Evolutionary conservation across 164 flowering plant genomes (phyloP).

Genomic region (Buxus sempervirens): DNA sequence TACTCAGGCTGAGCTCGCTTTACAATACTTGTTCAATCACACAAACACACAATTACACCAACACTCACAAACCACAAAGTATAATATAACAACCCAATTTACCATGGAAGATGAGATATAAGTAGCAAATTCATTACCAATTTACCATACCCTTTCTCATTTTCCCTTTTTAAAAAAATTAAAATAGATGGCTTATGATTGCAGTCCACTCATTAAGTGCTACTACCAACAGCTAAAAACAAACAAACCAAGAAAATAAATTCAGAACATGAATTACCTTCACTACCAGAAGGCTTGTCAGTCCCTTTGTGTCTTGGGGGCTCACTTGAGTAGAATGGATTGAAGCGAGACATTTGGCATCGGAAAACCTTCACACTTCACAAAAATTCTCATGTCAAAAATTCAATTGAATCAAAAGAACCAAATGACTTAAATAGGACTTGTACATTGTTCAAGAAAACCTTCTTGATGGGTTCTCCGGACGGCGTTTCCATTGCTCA

Average conservation of each 20-base stretch:
- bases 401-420: background rate
- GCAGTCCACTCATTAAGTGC: no score
- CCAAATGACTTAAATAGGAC: background rate
- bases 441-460: slow-evolving; percentile 16
- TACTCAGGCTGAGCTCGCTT: background rate
- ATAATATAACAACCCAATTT: background rate
- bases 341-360: slow-evolving; percentile 63
- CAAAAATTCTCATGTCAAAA: slow-evolving; percentile 24
- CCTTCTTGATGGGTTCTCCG: slow-evolving; percentile 65
- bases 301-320: slow-evolving; percentile 51
- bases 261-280: slow-evolving; percentile 42
- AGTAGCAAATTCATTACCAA: background rate
- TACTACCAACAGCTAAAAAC: background rate
- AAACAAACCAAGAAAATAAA: background rate
- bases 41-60: no score
- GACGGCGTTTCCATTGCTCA: slow-evolving; percentile 68
- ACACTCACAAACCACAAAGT: no score
- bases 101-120: background rate
- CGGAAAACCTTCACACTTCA: slow-evolving; percentile 91
- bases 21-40: background rate
- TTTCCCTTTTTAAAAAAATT: no score
- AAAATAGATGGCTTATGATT: background rate
- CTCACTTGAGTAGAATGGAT: slow-evolving; percentile 73
- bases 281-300: slow-evolving; percentile 44
- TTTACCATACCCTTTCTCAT: no score